A percentile compares a stretch with the other conserved stretches of the same genome.
phyloP scores from a whole-genome alignment of 495 filamentous ascomycete genomes.

The Daldinia bambusicola region DNA sequence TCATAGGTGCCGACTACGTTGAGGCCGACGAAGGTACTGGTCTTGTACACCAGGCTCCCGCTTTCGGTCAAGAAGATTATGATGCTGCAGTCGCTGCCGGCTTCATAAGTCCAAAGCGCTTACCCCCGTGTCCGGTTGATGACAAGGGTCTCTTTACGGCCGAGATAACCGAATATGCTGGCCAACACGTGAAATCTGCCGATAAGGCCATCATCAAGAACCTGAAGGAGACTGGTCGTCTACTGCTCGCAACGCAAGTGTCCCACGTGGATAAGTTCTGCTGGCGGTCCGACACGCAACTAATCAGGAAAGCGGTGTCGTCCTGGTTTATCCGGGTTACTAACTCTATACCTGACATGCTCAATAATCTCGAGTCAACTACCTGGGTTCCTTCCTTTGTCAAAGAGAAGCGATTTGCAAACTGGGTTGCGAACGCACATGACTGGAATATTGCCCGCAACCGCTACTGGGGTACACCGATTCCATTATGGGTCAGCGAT shows the following conservation, averaged over 20 bases:
- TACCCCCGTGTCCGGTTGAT: slow-evolving; percentile 90
- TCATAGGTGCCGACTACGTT: slow-evolving; percentile 89
- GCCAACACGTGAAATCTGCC: slow-evolving; percentile 92
- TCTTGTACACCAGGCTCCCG: slow-evolving; percentile 94
- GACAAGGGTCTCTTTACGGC: slow-evolving; percentile 82
- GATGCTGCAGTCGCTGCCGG: slow-evolving; percentile 80
- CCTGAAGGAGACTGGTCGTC: slow-evolving; percentile 79
- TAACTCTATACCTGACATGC: slow-evolving; percentile 86
- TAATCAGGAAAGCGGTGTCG: slow-evolving; percentile 94
- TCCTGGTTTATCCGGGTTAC: slow-evolving; percentile 95
- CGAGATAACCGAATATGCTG: slow-evolving; percentile 84
- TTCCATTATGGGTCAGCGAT: slow-evolving; percentile 92
- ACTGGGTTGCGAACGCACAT: slow-evolving; percentile 89
- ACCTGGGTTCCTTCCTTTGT: slow-evolving; percentile 95
- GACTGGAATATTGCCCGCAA: slow-evolving; percentile 98
- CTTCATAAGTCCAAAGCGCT: slow-evolving; percentile 77
- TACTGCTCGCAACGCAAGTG: slow-evolving; percentile 89
- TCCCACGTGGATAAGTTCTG: slow-evolving; percentile 97
- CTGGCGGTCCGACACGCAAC: slow-evolving; percentile 92
- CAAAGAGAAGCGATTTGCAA: slow-evolving; percentile 85
- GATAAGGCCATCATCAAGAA: slow-evolving; percentile 96
- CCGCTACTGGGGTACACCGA: slow-evolving; percentile 96
- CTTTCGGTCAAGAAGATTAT: slow-evolving; percentile 98
- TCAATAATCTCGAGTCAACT: slow-evolving; percentile 86
- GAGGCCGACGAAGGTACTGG: slow-evolving; percentile 93